Evolutionary conservation across 192 early-diverging fungal genomes (phyloP).

Genomic region (Coemansia reversa): DNA sequence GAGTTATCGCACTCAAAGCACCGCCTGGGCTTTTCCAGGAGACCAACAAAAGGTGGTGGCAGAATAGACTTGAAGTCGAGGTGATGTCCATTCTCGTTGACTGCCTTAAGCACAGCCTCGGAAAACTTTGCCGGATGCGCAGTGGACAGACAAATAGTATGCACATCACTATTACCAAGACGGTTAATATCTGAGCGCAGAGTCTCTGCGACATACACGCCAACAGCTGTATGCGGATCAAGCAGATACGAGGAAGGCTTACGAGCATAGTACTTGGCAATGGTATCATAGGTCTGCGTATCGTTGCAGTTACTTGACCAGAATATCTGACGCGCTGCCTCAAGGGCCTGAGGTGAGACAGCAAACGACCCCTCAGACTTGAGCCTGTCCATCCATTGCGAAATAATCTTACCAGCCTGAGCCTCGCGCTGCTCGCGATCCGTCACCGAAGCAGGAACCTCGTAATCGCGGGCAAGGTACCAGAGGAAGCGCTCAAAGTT

Average conservation of each 20-base stretch:
- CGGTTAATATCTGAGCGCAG: slow-evolving; percentile 23
- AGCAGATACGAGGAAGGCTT: slow-evolving; percentile 66
- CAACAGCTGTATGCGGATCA: slow-evolving; percentile 97
- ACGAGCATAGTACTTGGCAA: slow-evolving; percentile 65
- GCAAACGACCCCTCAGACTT: slow-evolving; percentile 69
- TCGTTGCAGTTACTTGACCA: slow-evolving; percentile 74
- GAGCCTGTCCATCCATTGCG: slow-evolving; percentile 77
- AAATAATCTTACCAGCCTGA: slow-evolving; percentile 61
- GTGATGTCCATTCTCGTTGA: slow-evolving; percentile 49
- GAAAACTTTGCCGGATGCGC: slow-evolving; percentile 97
- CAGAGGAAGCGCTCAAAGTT: slow-evolving; percentile 98
- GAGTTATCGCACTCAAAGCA: slow-evolving; percentile 55
- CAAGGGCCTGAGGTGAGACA: slow-evolving; percentile 62
- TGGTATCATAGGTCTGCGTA: slow-evolving; percentile 71
- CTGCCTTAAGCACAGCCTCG: slow-evolving; percentile 79
- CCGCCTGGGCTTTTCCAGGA: slow-evolving; percentile 69
- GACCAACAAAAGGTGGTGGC: slow-evolving; percentile 67
- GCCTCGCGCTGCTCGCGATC: slow-evolving; percentile 54
- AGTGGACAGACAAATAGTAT: slow-evolving; percentile 75
- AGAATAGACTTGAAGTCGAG: slow-evolving; percentile 63
- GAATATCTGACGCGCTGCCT: slow-evolving; percentile 69
- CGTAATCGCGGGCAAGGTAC: slow-evolving; percentile 75
- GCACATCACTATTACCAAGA: slow-evolving; percentile 11
- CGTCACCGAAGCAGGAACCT: slow-evolving; percentile 11
- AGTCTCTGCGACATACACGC: slow-evolving; percentile 79